Evolutionary conservation across 225 moss, liverwort and hornwort species (phyloP), one percentile per base, ranked within the genome.

Genomic region (Thuidium tamariscinum): DNA sequence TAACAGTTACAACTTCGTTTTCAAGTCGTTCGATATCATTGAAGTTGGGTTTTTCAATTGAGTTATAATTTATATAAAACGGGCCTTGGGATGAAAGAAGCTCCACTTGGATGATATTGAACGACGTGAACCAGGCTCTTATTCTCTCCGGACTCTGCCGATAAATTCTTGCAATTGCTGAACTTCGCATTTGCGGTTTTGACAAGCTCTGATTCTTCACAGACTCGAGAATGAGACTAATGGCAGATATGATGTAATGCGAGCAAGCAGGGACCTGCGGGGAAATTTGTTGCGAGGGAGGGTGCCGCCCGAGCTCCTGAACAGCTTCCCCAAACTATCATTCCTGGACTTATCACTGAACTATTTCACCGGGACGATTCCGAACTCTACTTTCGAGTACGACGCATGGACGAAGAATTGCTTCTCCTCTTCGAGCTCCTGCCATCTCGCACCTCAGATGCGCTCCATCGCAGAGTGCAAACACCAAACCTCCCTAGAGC

Each of bases 301-400:
- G 79, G 90, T 93, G 44, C 84, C 93, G 10, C 82, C 86, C 20
- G 92, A 91, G 87, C 93, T 94, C 37, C 79, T 91, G 3, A 72
- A 90, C 73, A 90, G 90, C 80, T 95, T 95, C 56, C 89, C 91
- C 13, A 68, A 62, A 5, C 84, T 95, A 7, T 79, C 84, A 10
- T 89, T 83, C 64, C 86, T 94, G 25, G 91, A 94, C 66, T 88
- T 95, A 39, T 92, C 93, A 4, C 49, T 79, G 51, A 95, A 95
- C 74, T 95, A 90, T 30, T 88, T 95, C 70, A 94, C 91, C 6
- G 95, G 94, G 49, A 92, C 90, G 16, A 87, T 93, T 61, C 92
- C 92, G 16, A 87, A 89, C 51, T 66, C 79, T 19, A 79, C 88
- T 26, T 84, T 89, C 52, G 83, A 82, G 14, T 83, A 91, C 41